A percentile compares a stretch with the other conserved stretches of the same genome.
Evolutionary conservation across 768 basidiomycete species (phyloP).

Genomic region (Leccinum subgranulosum): DNA sequence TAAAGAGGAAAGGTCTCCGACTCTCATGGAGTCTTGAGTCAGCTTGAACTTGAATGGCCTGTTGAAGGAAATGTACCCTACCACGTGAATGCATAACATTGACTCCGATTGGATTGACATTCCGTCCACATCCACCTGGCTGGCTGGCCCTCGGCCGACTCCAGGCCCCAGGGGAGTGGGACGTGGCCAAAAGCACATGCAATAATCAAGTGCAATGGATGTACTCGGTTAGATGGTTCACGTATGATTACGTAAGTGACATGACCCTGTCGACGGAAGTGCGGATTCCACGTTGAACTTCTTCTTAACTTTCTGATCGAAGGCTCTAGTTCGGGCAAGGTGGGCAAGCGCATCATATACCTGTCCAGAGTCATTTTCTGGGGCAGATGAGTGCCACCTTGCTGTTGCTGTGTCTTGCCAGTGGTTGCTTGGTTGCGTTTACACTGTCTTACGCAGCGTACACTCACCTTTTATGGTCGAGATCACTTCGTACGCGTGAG

Average conservation of each 20-base stretch:
- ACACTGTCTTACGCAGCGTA: conserved; percentile 24
- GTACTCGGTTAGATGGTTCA: not conserved
- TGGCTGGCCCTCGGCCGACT: not conserved
- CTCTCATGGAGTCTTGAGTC: not conserved
- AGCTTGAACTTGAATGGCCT: too few species aligned
- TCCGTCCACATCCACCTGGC: not conserved
- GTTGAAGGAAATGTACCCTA: too few species aligned
- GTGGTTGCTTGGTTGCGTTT: conserved; percentile 4
- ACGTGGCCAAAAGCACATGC: conserved; percentile 1
- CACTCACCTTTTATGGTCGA: conserved; percentile 20
- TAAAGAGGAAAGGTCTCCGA: not conserved
- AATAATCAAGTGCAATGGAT: not conserved
- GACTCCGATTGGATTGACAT: conserved; percentile 10
- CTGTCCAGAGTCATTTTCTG: not conserved
- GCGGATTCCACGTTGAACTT: conserved; percentile 4
- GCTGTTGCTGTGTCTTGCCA: conserved; percentile 14
- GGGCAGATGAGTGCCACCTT: conserved; percentile 11
- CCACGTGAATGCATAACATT: too few species aligned
- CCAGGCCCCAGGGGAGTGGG: not conserved
- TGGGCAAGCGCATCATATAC: not conserved
- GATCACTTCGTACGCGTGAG: conserved; percentile 18
- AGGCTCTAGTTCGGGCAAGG: not conserved
- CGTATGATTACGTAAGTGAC: conserved; percentile 10
- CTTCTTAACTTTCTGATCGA: not conserved
- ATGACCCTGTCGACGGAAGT: not conserved